Evolutionary conservation across 1,139 yeast species (phyloP).

Genomic region (Yamadazyma siamensis): DNA sequence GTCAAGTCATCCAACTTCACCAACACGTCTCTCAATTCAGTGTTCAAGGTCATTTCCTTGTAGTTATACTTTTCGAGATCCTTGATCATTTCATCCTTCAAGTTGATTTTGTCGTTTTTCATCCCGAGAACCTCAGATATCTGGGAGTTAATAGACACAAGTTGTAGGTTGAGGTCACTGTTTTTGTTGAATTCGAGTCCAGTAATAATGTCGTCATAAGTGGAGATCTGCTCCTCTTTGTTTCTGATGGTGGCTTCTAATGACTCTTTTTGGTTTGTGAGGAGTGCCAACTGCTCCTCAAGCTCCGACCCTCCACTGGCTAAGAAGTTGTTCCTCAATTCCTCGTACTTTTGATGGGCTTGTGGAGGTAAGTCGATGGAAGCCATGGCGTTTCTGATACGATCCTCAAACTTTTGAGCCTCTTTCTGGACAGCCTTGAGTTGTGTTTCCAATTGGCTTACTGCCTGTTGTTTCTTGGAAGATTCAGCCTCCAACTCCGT

Average conservation of each 20-base stretch:
- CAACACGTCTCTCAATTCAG: conserved; percentile 62
- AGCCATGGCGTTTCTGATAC: conserved; percentile 21
- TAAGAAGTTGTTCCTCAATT: conserved; percentile 55
- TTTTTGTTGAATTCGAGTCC: conserved; percentile 29
- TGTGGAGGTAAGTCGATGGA: conserved; percentile 43
- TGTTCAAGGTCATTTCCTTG: conserved; percentile 54
- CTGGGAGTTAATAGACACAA: conserved; percentile 31
- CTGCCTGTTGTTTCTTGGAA: conserved; percentile 45
- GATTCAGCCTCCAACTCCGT: conserved; percentile 53
- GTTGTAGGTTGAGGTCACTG: conserved; percentile 28
- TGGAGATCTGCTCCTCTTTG: conserved; percentile 41
- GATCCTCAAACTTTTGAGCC: conserved; percentile 42
- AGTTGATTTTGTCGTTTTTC: conserved; percentile 40
- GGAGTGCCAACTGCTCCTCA: conserved; percentile 46
- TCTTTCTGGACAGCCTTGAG: conserved; percentile 43
- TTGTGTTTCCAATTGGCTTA: conserved; percentile 44
- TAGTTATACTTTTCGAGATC: conserved; percentile 44
- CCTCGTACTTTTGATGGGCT: conserved; percentile 59
- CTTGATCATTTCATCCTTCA: conserved; percentile 39
- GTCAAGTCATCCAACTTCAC: conserved; percentile 65
- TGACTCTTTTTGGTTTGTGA: conserved; percentile 45
- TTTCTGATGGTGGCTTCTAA: conserved; percentile 35
- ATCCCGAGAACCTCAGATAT: conserved; percentile 30
- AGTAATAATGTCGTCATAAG: conserved; percentile 37
- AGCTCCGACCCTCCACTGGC: conserved; percentile 56